phyloP scores from a whole-genome alignment of 2,329 filamentous ascomycete genomes.

The Pseudogymnoascus sp. region DNA sequence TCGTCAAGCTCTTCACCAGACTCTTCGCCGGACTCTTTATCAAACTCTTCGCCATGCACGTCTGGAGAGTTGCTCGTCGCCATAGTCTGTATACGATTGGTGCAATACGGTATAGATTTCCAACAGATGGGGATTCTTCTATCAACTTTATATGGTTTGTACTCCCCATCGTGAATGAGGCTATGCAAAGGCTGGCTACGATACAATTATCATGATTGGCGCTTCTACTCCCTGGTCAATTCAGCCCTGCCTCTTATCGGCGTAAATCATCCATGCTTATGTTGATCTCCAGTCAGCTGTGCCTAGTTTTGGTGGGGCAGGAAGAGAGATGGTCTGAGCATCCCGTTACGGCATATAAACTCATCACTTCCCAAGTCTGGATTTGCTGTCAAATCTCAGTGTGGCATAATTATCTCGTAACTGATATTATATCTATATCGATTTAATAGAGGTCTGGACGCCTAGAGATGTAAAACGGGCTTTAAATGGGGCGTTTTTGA shows the following conservation, averaged over 20 bases:
- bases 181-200: not conserved
- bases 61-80: not conserved
- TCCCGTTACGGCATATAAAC: not conserved
- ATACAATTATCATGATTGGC: not conserved
- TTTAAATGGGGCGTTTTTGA: not conserved
- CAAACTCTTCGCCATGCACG: not conserved
- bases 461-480: not conserved
- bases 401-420: not conserved
- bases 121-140: no score
- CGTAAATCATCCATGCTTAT: not conserved
- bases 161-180: not conserved
- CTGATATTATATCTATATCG: not conserved
- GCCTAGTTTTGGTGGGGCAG: not conserved
- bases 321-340: not conserved
- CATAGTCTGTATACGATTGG: not conserved
- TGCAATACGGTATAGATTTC: not conserved
- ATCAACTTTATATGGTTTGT: not conserved
- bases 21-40: not conserved
- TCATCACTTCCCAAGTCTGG: not conserved
- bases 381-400: not conserved
- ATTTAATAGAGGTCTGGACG: not conserved
- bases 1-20: not conserved
- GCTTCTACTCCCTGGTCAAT: not conserved
- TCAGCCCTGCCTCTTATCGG: not conserved
- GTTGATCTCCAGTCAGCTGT: not conserved